These are phyloP conservation scores for Saccharomycopsis synnaedendra DNA, from an alignment of 805 yeast species.

Conservation along the genomic window DNA sequence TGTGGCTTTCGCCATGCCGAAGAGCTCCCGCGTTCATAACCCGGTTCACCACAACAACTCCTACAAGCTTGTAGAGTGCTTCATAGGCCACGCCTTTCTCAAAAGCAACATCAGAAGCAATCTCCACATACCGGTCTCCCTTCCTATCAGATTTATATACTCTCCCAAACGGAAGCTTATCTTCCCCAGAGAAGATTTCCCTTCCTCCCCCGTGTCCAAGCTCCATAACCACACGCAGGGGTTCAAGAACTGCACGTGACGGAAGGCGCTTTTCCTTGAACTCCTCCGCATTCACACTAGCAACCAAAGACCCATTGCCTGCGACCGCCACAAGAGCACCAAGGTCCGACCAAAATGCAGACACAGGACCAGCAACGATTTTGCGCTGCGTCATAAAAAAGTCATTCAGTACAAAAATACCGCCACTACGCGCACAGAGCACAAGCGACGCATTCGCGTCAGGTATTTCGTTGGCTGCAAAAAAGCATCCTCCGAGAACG, in stretches of 20 bases:
- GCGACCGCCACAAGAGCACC: background rate
- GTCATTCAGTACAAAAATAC: conserved; percentile 6
- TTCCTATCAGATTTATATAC: conserved; percentile 79
- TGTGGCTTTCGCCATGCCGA: conserved; percentile 23
- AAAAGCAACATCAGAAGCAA: conserved; percentile 66
- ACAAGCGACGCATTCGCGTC: background rate
- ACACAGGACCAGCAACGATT: background rate
- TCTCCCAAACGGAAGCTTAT: conserved; percentile 39
- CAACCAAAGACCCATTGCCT: background rate
- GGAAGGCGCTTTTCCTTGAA: conserved; percentile 4
- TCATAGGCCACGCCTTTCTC: conserved; percentile 76
- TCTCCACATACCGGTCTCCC: conserved; percentile 71
- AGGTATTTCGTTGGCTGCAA: background rate
- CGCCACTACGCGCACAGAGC: conserved; percentile 3
- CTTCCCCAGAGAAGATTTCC: conserved; percentile 25
- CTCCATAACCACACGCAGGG: background rate
- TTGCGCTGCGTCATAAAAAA: conserved; percentile 7
- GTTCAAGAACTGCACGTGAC: background rate
- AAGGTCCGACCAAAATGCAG: conserved; percentile 6
- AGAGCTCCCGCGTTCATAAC: conserved; percentile 38
- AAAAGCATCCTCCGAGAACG: conserved; percentile 3
- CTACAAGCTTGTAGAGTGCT: conserved; percentile 72
- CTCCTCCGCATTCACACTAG: conserved; percentile 1
- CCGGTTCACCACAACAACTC: conserved; percentile 62
- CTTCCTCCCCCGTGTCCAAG: conserved; percentile 21